Evolutionary conservation across 805 yeast species (phyloP), one percentile per base, ranked within the genome.

Genomic region (Hyphopichia homilentoma): DNA sequence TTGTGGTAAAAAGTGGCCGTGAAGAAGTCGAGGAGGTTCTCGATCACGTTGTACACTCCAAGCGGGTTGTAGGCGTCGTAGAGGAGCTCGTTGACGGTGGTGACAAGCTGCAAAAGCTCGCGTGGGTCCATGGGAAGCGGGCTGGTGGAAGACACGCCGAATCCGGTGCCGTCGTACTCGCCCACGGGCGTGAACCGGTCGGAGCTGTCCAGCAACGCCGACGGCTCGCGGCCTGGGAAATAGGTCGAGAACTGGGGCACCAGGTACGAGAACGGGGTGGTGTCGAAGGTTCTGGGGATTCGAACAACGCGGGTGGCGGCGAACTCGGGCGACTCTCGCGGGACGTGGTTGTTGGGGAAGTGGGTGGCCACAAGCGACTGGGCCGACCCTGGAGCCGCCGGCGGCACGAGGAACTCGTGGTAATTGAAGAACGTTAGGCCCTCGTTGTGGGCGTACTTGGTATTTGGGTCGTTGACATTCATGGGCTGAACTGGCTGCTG

Each of bases 201-300:
- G 2, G 33, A 40, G 13, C 37, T 38, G 4, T 30, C 30, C n/a
- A 38, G 33, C 25, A 75, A 50, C 0, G 84, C 84, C 2, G 81
- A 86, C 2, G 79, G 75, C 44, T 82, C 88, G 2, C 28, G 40
- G 0, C 89, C 89, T 0, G 88, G 88, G 0, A 68, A 41, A 6
- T 39, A 50, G 1, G 52, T 50, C 6, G 83, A 77, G 48, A 81
- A 82, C 41, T 66, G 73, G 2, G 88, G 87, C 13, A 65, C 59
- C 20, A 57, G 22, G 37, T 68, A 69, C 3, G 67, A 59, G 7
- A 46, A 50, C 5, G 21, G 34, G 13, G 39, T 26, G 1, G 48
- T 43, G 12, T 59, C 58, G 35, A 68, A 75, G 2, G 62, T 36
- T 39, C 88, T 52, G 4, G 90, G 87, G 3, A 82, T 64, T 32